Evolutionary conservation across 1,284 basidiomycete genomes (phyloP), one percentile per base, ranked within the genome.

Genomic region (Bondarzewia mesenterica): DNA sequence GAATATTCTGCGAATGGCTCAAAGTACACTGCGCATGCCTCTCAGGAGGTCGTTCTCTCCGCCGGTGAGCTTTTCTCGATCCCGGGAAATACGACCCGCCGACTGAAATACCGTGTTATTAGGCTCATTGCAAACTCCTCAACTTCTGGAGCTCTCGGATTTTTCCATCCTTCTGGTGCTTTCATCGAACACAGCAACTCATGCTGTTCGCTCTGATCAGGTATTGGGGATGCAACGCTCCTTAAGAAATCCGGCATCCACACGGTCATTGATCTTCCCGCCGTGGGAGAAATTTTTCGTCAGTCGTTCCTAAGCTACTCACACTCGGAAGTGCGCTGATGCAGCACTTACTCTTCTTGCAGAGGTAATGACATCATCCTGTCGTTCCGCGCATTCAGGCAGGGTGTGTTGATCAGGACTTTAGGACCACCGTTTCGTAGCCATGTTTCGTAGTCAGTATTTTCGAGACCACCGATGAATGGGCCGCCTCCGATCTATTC

Each of bases 11-110:
- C 63, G 22, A 55, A 50, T 7, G 66, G 62, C 2, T 44, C 23
- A 12, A 47, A 41, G 12, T 59, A 54, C 50, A 58, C 52, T 7
- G 63, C 63, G 22, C 55, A 50, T 7, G 66, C 63, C 2, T 44
- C 23, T 8, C 50, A 58, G 7, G 65, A 68, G 37, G 61, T 69
- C 35, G 61, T 69, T 29, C 51, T 69, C n/a, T 60, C 52, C 5
- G 54, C 58, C 8, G 56, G 56, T 51, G 18, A 14, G 50, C 32
- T 18, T 10, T 18, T 35, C 12, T 32, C 10, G n/a, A n/a, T n/a
- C n/a, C n/a, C n/a, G n/a, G n/a, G n/a, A n/a, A n/a, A n/a, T n/a
- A n/a, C n/a, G n/a, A n/a, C n/a, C 27, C 21, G 15, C 18, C 35
- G n/a, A 21, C 27, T 18, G 10, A 35, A 7, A 4, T 12, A 12